These are phyloP conservation scores for Trichoderma asperellum DNA, from an alignment of 2,329 filamentous ascomycete species.

Conservation along the genomic window DNA sequence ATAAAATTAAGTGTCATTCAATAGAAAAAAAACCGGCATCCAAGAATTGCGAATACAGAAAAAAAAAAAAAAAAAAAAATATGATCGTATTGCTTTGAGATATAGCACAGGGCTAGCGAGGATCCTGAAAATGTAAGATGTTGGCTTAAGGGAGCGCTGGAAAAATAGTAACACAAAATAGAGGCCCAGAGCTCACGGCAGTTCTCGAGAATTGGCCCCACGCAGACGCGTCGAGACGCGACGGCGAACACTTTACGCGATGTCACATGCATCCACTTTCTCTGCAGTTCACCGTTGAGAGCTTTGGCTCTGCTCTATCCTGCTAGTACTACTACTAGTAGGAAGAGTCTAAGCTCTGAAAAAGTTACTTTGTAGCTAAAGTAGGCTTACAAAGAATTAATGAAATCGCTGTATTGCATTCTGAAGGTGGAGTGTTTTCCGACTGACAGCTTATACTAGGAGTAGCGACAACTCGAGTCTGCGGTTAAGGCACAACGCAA, in stretches of 20 bases:
- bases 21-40: not conserved
- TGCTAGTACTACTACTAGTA: too few relatives aligned
- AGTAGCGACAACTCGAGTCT: not conserved
- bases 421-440: not conserved
- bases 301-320: too few relatives aligned
- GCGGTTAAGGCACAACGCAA: not conserved
- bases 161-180: not conserved
- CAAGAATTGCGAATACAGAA: not conserved
- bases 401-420: not conserved
- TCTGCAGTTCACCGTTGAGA: not conserved
- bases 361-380: too few relatives aligned
- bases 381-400: not conserved
- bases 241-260: conserved; percentile 29
- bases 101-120: too few relatives aligned
- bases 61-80: too few relatives aligned
- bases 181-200: not conserved
- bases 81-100: too few relatives aligned
- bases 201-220: conserved; percentile 28
- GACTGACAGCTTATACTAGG: not conserved
- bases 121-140: too few relatives aligned
- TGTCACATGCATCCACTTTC: conserved; percentile 30
- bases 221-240: conserved; percentile 34
- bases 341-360: not conserved
- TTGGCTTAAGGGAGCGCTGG: not conserved
- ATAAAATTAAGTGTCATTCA: not conserved